These are phyloP conservation scores for Trichoderma hamatum DNA, from an alignment of 2,329 filamentous ascomycete genomes.

Conservation along the genomic window DNA sequence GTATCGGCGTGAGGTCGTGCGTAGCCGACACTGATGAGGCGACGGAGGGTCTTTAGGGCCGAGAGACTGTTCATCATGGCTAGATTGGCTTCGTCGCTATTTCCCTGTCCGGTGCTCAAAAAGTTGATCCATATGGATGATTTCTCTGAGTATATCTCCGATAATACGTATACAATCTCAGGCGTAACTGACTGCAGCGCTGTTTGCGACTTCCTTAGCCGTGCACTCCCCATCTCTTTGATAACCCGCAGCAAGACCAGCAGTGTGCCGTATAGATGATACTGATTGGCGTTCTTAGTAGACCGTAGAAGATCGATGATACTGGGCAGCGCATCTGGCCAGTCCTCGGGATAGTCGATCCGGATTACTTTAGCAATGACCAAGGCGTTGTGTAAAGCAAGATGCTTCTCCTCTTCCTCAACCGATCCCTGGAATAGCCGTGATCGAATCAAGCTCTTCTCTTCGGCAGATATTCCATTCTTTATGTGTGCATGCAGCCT, in stretches of 20 bases:
- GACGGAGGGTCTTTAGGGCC: slow-evolving; percentile 77
- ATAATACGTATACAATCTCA: slow-evolving; percentile 80
- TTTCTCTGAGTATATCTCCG: slow-evolving; percentile 75
- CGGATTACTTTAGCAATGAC: slow-evolving; percentile 85
- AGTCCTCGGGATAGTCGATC: slow-evolving; percentile 86
- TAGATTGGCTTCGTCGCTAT: slow-evolving; percentile 61
- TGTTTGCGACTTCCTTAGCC: slow-evolving; percentile 73
- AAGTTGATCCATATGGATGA: slow-evolving; percentile 69
- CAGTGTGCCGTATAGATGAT: slow-evolving; percentile 72
- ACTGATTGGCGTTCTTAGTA: slow-evolving; percentile 55
- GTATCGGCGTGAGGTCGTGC: slow-evolving; percentile 79
- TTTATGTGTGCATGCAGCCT: slow-evolving; percentile 58
- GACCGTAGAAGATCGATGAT: slow-evolving; percentile 66
- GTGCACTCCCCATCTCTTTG: slow-evolving; percentile 85
- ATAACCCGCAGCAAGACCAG: slow-evolving; percentile 81
- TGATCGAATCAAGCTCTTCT: slow-evolving; percentile 76
- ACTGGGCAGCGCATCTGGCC: slow-evolving; percentile 66
- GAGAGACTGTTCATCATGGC: slow-evolving; percentile 77
- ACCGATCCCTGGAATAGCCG: slow-evolving; percentile 76
- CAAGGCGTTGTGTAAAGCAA: slow-evolving; percentile 87
- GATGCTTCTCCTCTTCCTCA: slow-evolving; percentile 71
- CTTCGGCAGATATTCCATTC: slow-evolving; percentile 71
- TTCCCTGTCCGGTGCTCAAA: slow-evolving; percentile 59
- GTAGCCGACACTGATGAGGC: slow-evolving; percentile 79
- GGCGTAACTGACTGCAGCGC: slow-evolving; percentile 78